Evolutionary conservation across 768 basidiomycete genomes (phyloP).

Genomic region (Lyophyllum decastes): DNA sequence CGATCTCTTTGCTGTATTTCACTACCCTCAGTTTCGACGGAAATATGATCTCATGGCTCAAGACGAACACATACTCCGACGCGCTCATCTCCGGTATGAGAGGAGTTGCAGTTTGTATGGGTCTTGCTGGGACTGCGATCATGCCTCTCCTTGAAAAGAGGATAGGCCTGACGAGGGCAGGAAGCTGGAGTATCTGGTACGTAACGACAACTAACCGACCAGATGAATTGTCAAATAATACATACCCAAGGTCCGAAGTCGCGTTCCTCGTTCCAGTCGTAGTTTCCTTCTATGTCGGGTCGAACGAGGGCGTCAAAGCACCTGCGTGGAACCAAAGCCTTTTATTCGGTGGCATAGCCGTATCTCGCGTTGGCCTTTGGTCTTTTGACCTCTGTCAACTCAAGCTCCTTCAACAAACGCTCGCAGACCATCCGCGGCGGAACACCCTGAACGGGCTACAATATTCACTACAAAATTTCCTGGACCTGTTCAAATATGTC

Average conservation of each 20-base stretch:
- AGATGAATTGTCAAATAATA: neutral
- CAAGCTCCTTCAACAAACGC: constrained; percentile 46
- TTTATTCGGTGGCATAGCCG: constrained; percentile 51
- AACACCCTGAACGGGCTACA: constrained; percentile 43
- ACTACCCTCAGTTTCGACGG: constrained; percentile 43
- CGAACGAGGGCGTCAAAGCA: constrained; percentile 18
- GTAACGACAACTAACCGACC: neutral
- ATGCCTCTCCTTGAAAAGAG: constrained; percentile 40
- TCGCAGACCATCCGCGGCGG: constrained; percentile 42
- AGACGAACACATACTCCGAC: constrained; percentile 41
- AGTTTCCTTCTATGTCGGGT: constrained; percentile 34
- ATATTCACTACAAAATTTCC: constrained; percentile 34
- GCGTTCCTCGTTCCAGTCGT: constrained; percentile 46
- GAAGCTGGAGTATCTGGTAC: constrained; percentile 52
- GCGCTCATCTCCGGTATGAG: constrained; percentile 52
- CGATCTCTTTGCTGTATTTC: constrained; percentile 10
- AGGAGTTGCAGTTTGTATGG: constrained; percentile 44
- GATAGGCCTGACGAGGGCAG: constrained; percentile 47
- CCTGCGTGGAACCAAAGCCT: constrained; percentile 34
- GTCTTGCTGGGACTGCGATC: constrained; percentile 46
- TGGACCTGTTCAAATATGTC: constrained; percentile 27
- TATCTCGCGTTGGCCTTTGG: constrained; percentile 51
- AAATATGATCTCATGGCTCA: constrained; percentile 52
- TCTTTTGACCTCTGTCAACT: constrained; percentile 53
- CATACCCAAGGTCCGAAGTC: constrained; percentile 42